Evolutionary conservation across 108 stramenopile genomes (phyloP).

Genomic region (Cyclostephanos invisitatus): DNA sequence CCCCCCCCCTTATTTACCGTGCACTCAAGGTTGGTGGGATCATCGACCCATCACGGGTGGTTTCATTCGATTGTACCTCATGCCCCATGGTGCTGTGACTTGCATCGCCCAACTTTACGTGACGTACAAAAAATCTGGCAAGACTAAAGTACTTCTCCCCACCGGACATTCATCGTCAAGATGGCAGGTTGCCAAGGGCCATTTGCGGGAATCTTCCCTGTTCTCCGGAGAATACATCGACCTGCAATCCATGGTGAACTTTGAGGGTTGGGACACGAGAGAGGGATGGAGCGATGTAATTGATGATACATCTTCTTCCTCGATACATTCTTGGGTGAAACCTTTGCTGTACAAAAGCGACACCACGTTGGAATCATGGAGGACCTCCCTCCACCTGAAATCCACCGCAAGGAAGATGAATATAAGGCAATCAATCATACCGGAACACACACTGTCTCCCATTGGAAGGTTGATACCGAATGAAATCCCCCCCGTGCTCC

Average conservation of each 20-base stretch:
- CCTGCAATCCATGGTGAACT: conserved; percentile 25
- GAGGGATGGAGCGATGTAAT: conserved; percentile 15
- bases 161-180: conserved; percentile 35
- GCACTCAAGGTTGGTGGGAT: conserved; percentile 52
- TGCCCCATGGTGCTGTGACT: conserved; percentile 44
- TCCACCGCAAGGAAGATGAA: conserved; percentile 14
- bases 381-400: conserved; percentile 38
- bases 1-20: not conserved
- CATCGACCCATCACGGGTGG: conserved; percentile 43
- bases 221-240: conserved; percentile 54
- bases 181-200: conserved; percentile 50
- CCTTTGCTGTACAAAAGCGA: conserved; percentile 39
- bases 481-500: conserved; percentile 47
- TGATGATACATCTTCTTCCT: not conserved
- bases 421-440: not conserved
- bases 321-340: conserved; percentile 25
- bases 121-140: conserved; percentile 37
- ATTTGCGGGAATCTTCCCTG: conserved; percentile 46
- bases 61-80: conserved; percentile 39
- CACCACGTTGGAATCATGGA: conserved; percentile 44
- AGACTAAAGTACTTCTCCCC: conserved; percentile 32
- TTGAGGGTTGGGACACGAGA: conserved; percentile 48
- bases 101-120: conserved; percentile 42
- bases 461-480: conserved; percentile 43
- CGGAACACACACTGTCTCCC: conserved; percentile 35